Conservation (phyloP, 202 grass and related monocot genomes). For the Sporobolus alterniflorus region DNA sequence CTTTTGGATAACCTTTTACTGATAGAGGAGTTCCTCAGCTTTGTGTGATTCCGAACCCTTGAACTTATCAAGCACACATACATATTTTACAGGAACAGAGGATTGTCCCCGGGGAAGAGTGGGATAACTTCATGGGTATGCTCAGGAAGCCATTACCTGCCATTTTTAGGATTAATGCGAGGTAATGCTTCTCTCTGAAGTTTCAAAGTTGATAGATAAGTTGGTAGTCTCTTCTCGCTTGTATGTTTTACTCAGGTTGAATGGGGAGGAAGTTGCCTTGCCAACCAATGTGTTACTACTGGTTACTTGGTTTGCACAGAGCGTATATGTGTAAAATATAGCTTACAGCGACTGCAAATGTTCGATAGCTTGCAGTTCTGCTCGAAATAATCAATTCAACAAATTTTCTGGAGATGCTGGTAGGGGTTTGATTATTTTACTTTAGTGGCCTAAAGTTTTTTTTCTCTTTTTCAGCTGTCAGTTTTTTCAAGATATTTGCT, state of each 20-base stretch:
- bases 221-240: not conserved
- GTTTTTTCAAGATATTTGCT: conserved; percentile 86
- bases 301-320: not conserved
- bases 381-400: not conserved
- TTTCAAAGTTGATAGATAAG: not conserved
- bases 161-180: conserved; percentile 93
- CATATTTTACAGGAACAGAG: conserved; percentile 66
- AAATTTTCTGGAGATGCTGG: not conserved
- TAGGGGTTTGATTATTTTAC: conserved; percentile 17
- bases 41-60: not conserved
- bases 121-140: conserved; percentile 75
- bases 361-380: not conserved
- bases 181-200: conserved; percentile 47
- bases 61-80: not conserved
- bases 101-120: conserved; percentile 79
- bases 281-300: not conserved
- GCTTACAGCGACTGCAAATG: not conserved
- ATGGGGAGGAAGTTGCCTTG: conserved; percentile 5
- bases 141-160: conserved; percentile 82
- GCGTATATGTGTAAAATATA: not conserved
- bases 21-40: not conserved
- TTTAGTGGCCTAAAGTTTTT: conserved; percentile 18
- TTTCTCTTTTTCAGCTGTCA: conserved; percentile 79
- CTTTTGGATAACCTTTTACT: not conserved
- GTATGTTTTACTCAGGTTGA: not conserved